These are phyloP conservation scores for Pichia phayaonensis DNA, from an alignment of 805 yeast genomes.

Conservation along the genomic window DNA sequence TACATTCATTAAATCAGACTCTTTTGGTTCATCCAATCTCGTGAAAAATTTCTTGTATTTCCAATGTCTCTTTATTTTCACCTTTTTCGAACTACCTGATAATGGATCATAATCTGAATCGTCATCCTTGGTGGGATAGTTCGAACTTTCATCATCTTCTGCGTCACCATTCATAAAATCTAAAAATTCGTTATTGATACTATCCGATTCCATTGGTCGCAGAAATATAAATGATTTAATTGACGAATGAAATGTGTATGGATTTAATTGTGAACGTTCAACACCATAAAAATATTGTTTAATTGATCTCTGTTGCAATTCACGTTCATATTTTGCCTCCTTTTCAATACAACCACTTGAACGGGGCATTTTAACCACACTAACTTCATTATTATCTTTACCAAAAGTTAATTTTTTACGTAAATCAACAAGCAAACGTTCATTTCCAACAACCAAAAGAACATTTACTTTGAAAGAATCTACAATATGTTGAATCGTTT, in stretches of 20 bases:
- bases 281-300: conserved; percentile 88
- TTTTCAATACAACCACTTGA: conserved; percentile 73
- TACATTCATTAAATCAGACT: conserved; percentile 60
- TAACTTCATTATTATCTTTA: conserved; percentile 26
- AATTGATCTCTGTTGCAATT: conserved; percentile 66
- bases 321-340: conserved; percentile 62
- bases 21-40: conserved; percentile 13
- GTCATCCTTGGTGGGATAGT: conserved; percentile 15
- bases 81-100: neutral
- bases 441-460: conserved; percentile 70
- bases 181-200: conserved; percentile 13
- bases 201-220: conserved; percentile 37
- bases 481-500: conserved; percentile 48
- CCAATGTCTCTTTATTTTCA: neutral
- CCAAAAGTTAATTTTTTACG: conserved; percentile 38
- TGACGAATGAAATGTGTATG: conserved; percentile 76
- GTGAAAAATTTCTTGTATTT: conserved; percentile 6
- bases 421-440: conserved; percentile 57
- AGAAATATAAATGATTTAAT: conserved; percentile 53
- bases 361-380: conserved; percentile 54
- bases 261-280: conserved; percentile 58
- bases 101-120: conserved; percentile 30
- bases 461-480: conserved; percentile 50
- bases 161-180: conserved; percentile 23
- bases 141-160: conserved; percentile 4